These are phyloP conservation scores for Blastocystis sp. DNA, from an alignment of 352 stramenopile genomes.

Conservation along the genomic window DNA sequence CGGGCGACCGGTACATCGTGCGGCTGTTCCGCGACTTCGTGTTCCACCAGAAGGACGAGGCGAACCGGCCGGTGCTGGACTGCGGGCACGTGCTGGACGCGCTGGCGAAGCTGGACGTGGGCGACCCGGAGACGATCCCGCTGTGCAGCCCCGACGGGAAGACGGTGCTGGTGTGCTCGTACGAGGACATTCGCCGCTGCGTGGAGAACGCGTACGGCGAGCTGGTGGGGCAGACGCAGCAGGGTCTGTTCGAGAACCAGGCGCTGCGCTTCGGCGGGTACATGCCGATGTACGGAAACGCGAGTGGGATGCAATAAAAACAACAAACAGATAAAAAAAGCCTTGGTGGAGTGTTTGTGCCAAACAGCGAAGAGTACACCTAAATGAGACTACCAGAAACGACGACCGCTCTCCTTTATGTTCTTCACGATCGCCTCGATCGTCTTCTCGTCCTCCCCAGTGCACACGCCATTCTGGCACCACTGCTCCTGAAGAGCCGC, in stretches of 20 bases:
- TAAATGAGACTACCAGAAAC: conserved; percentile 38
- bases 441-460: conserved; percentile 31
- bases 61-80: conserved; percentile 81
- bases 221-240: conserved; percentile 62
- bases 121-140: conserved; percentile 80
- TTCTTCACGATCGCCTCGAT: conserved; percentile 58
- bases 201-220: conserved; percentile 78
- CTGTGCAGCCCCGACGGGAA: conserved; percentile 80
- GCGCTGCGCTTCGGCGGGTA: no score
- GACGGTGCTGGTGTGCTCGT: conserved; percentile 81
- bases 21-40: conserved; percentile 85
- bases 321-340: background rate
- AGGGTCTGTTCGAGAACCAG: no score
- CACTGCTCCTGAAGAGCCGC: conserved; percentile 43
- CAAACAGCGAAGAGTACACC: conserved; percentile 58
- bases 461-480: background rate
- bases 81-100: conserved; percentile 81
- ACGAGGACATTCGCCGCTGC: conserved; percentile 77
- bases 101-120: conserved; percentile 82
- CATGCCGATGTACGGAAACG: no score
- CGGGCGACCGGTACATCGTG: conserved; percentile 80
- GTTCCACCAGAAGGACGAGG: conserved; percentile 82
- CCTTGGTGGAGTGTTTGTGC: background rate
- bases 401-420: conserved; percentile 54
- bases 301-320: no score